These are phyloP conservation scores for Sabuloglossum arenarium DNA, from an alignment of 495 filamentous ascomycete species.

Conservation along the genomic window DNA sequence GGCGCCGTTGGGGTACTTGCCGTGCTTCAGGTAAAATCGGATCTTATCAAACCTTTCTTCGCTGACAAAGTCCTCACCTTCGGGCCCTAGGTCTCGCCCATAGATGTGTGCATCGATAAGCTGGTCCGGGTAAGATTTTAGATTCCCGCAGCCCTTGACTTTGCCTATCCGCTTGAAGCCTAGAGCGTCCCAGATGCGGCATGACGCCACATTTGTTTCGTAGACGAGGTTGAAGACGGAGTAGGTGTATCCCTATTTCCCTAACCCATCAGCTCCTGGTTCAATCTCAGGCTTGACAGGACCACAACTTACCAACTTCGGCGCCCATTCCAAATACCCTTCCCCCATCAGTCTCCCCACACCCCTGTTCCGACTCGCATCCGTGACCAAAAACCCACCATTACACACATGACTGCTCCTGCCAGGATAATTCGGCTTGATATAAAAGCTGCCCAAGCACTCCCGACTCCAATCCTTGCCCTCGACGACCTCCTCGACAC, in stretches of 20 bases:
- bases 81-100: conserved; percentile 60
- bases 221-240: conserved; percentile 97
- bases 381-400: conserved; percentile 83
- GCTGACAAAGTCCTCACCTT: conserved; percentile 71
- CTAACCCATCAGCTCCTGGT: background rate
- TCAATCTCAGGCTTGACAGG: background rate
- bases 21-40: conserved; percentile 84
- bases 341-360: conserved; percentile 90
- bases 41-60: conserved; percentile 99
- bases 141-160: conserved; percentile 69
- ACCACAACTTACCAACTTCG: conserved; percentile 41
- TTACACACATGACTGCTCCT: conserved; percentile 93
- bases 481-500: conserved; percentile 31
- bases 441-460: conserved; percentile 87
- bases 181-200: conserved; percentile 91
- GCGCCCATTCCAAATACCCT: conserved; percentile 84
- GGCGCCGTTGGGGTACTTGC: conserved; percentile 80
- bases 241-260: conserved; percentile 62
- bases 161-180: conserved; percentile 93
- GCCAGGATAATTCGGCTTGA: conserved; percentile 95
- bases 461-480: conserved; percentile 62
- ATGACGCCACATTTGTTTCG: conserved; percentile 89
- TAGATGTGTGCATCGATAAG: conserved; percentile 93
- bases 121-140: conserved; percentile 60
- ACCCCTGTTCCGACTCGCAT: conserved; percentile 71